phyloP scores from a whole-genome alignment of 768 basidiomycete species.

The Leccinum longicurvipes region DNA sequence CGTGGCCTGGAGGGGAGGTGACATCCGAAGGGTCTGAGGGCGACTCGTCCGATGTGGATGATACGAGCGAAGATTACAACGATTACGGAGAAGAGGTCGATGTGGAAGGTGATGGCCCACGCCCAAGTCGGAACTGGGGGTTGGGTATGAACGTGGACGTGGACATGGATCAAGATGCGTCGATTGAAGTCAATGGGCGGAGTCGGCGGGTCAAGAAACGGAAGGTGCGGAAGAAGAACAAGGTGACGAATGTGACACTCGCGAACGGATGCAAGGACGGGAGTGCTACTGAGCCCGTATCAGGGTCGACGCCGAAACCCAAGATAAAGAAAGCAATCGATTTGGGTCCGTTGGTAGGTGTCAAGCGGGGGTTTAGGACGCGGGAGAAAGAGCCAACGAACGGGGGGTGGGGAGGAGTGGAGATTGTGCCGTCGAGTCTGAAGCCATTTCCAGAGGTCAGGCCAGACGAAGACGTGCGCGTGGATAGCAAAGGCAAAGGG shows the following conservation, averaged over 20 bases:
- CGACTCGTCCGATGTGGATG: slow-evolving; percentile 14
- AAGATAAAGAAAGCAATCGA: slow-evolving; percentile 31
- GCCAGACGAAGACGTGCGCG: slow-evolving; percentile 6
- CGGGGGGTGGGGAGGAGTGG: slow-evolving; percentile 64
- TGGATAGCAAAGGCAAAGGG: slow-evolving; percentile 17
- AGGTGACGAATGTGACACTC: slow-evolving; percentile 30
- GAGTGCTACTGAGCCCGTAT: neutral
- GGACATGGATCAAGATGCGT: slow-evolving; percentile 20
- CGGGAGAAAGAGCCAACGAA: slow-evolving; percentile 51
- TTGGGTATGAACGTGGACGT: slow-evolving; percentile 26
- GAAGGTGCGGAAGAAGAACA: slow-evolving; percentile 19
- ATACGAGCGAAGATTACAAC: slow-evolving; percentile 14
- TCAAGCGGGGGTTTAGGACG: slow-evolving; percentile 58
- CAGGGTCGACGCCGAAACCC: neutral
- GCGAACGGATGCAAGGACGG: neutral
- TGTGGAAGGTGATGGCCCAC: slow-evolving; percentile 24
- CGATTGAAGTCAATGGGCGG: slow-evolving; percentile 5
- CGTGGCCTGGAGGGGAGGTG: slow-evolving; percentile 31
- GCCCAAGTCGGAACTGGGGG: slow-evolving; percentile 9
- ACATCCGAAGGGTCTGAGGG: slow-evolving; percentile 20
- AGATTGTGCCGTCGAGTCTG: slow-evolving; percentile 42
- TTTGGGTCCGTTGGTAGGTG: slow-evolving; percentile 63
- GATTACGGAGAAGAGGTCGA: slow-evolving; percentile 18
- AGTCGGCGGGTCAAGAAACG: slow-evolving; percentile 16
- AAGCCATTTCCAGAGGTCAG: slow-evolving; percentile 12